These are phyloP conservation scores for Cytospora leucostoma DNA, from an alignment of 2,329 filamentous ascomycete genomes.

Conservation along the genomic window DNA sequence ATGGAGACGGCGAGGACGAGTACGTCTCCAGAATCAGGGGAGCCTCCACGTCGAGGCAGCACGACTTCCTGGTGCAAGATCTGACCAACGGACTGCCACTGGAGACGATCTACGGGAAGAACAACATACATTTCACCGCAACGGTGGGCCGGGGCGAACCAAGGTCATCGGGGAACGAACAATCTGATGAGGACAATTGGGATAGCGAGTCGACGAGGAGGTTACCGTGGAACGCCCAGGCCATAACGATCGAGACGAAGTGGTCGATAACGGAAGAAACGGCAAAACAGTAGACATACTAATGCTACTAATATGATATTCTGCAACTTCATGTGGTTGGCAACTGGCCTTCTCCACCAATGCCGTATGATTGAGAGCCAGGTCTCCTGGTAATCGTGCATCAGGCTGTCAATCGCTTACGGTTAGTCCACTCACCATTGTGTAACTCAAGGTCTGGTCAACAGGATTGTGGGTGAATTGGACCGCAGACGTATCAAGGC, in stretches of 20 bases:
- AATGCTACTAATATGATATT: not conserved
- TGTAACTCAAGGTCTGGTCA: too few species aligned
- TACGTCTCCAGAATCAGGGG: constrained; percentile 22
- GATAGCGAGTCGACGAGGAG: constrained; percentile 21
- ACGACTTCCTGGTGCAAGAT: constrained; percentile 18
- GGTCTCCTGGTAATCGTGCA: too few species aligned
- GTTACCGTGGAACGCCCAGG: constrained; percentile 19
- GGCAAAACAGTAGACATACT: not conserved
- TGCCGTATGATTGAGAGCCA: not conserved
- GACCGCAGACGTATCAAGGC: too few species aligned
- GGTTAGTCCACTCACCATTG: too few species aligned
- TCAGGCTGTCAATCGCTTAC: too few species aligned
- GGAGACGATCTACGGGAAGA: constrained; percentile 25
- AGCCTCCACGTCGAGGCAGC: not conserved
- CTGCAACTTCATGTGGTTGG: not conserved
- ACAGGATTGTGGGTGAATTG: too few species aligned
- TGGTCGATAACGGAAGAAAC: constrained; percentile 24
- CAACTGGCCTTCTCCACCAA: not conserved
- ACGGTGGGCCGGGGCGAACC: constrained; percentile 18
- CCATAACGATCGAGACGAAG: constrained; percentile 25
- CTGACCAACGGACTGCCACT: constrained; percentile 22
- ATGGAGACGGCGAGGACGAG: constrained; percentile 19
- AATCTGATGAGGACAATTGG: constrained; percentile 12
- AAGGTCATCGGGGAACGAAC: not conserved
- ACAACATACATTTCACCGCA: constrained; percentile 20